Base-by-base conservation (phyloP, 1,284 basidiomycete genomes). In the Bondarzewia mesenterica region DNA sequence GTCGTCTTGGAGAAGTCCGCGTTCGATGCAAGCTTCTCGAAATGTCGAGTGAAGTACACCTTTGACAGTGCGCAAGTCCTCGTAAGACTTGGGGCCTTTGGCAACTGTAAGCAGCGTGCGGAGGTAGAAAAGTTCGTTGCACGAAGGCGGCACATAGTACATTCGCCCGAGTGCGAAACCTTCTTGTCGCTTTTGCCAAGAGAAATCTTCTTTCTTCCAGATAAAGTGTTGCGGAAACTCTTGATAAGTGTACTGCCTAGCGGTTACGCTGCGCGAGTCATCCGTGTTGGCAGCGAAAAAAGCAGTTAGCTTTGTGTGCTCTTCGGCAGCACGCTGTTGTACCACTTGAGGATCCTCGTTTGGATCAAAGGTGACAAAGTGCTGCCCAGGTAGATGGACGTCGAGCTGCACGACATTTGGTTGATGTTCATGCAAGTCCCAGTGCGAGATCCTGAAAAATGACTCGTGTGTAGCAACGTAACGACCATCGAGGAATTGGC, bases 281-380 rank as follows among this genome's bases (percentile, higher is more conserved):
- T n/a, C n/a, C n/a, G n/a, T n/a, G 56, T 76, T 75, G 1, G 66
- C 66, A 2, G 62, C 59, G 53, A 77, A 75, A 53, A 61, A 76
- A 5, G 60, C 70, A 7, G 67, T 67, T 0, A 74, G 61, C 1
- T 52, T 55, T 4, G 67, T 71, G 2, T 57, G 40, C 12, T 60
- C 54, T 4, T n/a, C 5, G n/a, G 51, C 47, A 8, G 57, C 65
- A 16, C 56, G 52, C 1, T 57, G 49, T 0, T 64, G 32, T 8
- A 71, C 52, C 5, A 46, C 47, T 14, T 62, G 44, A 29, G 61
- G 6, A 58, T 50, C 21, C 25, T 66, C 58, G 49, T 65, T 42
- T 6, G 65, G 59, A 52, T 62, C 38, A 46, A 65, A 75, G 0
- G 54, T 44, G 0, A 77, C 61, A 52, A 60, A 41, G 1, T 76